These are phyloP conservation scores for Mycena capillaripes DNA, from an alignment of 768 basidiomycete genomes.

Conservation along the genomic window DNA sequence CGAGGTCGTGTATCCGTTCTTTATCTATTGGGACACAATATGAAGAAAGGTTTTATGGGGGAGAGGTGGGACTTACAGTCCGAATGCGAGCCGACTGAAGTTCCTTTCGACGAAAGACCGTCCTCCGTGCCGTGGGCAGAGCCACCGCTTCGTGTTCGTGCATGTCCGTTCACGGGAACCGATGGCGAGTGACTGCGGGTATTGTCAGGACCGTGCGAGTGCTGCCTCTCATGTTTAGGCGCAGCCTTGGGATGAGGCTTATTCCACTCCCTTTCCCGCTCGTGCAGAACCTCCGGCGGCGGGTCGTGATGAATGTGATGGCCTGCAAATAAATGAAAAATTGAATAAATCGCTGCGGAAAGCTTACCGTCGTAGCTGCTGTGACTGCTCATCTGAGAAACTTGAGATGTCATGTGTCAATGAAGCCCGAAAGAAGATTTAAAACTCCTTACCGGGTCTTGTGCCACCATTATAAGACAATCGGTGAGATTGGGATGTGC, in stretches of 20 bases:
- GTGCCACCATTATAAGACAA: slow-evolving; percentile 24
- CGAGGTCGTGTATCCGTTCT: slow-evolving; percentile 57
- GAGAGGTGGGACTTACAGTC: slow-evolving; percentile 58
- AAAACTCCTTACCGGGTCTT: slow-evolving; percentile 18
- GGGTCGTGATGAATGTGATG: slow-evolving; percentile 41
- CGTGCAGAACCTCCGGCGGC: slow-evolving; percentile 44
- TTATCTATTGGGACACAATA: slow-evolving; percentile 51
- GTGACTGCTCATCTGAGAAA: slow-evolving; percentile 33
- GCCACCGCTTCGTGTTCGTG: slow-evolving; percentile 50
- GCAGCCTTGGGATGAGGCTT: slow-evolving; percentile 37
- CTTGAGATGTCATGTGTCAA: slow-evolving; percentile 23
- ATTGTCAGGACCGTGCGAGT: slow-evolving; percentile 35
- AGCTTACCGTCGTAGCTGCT: slow-evolving; percentile 29
- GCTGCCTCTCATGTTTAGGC: slow-evolving; percentile 36
- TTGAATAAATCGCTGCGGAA: background rate
- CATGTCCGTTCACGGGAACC: slow-evolving; percentile 42
- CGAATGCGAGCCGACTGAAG: slow-evolving; percentile 63
- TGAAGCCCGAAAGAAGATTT: background rate
- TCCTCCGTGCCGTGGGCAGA: slow-evolving; percentile 58
- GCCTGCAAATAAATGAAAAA: slow-evolving; percentile 1
- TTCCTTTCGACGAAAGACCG: slow-evolving; percentile 58
- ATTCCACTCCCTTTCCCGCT: slow-evolving; percentile 67
- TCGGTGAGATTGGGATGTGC: slow-evolving; percentile 20
- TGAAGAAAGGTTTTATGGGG: slow-evolving; percentile 6
- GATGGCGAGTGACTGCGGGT: slow-evolving; percentile 42